Evolutionary conservation across 805 yeast genomes (phyloP).

Genomic region (Yarrowia divulgata): DNA sequence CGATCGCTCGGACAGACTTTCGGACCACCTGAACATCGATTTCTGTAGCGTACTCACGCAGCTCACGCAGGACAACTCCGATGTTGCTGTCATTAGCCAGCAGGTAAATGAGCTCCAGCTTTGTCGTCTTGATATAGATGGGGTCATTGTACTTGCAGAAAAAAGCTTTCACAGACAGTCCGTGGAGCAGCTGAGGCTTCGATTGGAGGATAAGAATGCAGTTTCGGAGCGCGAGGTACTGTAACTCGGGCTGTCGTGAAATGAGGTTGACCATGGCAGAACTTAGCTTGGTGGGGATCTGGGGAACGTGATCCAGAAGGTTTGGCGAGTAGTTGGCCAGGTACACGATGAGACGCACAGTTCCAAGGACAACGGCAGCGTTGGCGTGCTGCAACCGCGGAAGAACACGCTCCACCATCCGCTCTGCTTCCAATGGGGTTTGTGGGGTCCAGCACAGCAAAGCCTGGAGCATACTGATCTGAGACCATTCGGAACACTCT

Average conservation of each 20-base stretch:
- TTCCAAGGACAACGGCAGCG: constrained; percentile 78
- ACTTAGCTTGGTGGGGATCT: constrained; percentile 61
- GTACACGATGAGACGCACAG: constrained; percentile 75
- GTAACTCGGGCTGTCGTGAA: constrained; percentile 81
- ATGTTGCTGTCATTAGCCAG: constrained; percentile 73
- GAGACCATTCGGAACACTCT: constrained; percentile 71
- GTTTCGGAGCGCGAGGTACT: constrained; percentile 81
- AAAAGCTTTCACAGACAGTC: constrained; percentile 75
- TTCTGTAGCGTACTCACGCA: constrained; percentile 86
- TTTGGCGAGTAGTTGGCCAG: constrained; percentile 69
- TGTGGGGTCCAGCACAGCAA: constrained; percentile 76
- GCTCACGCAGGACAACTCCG: constrained; percentile 68
- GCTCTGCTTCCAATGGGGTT: constrained; percentile 66
- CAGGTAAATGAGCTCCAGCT: constrained; percentile 82
- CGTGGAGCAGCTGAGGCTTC: constrained; percentile 61
- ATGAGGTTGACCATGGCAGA: constrained; percentile 71
- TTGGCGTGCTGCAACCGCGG: constrained; percentile 83
- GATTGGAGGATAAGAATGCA: constrained; percentile 75
- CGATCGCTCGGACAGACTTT: constrained; percentile 87
- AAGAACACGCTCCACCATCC: constrained; percentile 66
- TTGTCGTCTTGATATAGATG: constrained; percentile 86
- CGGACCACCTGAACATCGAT: constrained; percentile 86
- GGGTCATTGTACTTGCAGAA: constrained; percentile 88
- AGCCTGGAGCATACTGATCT: constrained; percentile 68
- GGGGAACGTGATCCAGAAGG: constrained; percentile 42